A percentile compares a stretch with the other conserved stretches of the same genome.
phyloP scores from a whole-genome alignment of 106 monocot genomes.

The Allium sativum region DNA sequence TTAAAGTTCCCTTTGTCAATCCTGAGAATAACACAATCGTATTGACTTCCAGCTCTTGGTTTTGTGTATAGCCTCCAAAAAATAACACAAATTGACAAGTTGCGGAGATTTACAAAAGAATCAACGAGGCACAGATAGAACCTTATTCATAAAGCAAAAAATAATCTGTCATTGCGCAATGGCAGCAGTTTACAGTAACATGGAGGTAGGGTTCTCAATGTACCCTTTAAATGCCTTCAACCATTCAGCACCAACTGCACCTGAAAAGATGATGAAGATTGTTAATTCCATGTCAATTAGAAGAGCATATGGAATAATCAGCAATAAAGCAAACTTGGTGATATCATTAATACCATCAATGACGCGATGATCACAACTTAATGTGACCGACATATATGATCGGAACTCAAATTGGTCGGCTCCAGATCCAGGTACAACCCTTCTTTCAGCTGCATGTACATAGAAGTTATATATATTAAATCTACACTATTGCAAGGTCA shows the following conservation, averaged over 20 bases:
- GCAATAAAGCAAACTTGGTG: not conserved
- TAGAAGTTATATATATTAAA: not conserved
- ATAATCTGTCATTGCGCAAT: conserved; percentile 6
- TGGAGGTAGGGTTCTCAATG: conserved; percentile 78
- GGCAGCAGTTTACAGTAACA: conserved; percentile 49
- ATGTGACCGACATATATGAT: conserved; percentile 85
- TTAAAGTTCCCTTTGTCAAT: too few relatives aligned
- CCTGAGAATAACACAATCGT: too few relatives aligned
- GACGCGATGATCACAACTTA: conserved; percentile 98
- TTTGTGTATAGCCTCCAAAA: not conserved
- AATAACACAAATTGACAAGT: not conserved
- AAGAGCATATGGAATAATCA: not conserved
- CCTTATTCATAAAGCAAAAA: conserved; percentile 33
- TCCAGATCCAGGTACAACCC: conserved; percentile 63
- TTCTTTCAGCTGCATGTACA: conserved; percentile 66
- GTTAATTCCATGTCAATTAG: not conserved
- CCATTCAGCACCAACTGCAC: conserved; percentile 98
- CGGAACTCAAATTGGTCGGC: conserved; percentile 59
- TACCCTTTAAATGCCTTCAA: conserved; percentile 93
- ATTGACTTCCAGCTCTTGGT: conserved; percentile 8
- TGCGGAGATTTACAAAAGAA: conserved; percentile 4
- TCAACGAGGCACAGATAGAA: not conserved
- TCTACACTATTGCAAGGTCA: too few relatives aligned
- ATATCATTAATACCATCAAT: conserved; percentile 61
- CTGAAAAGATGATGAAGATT: conserved; percentile 18